Conservation (phyloP, 2,329 filamentous ascomycete genomes). For the Colletotrichum phormii region DNA sequence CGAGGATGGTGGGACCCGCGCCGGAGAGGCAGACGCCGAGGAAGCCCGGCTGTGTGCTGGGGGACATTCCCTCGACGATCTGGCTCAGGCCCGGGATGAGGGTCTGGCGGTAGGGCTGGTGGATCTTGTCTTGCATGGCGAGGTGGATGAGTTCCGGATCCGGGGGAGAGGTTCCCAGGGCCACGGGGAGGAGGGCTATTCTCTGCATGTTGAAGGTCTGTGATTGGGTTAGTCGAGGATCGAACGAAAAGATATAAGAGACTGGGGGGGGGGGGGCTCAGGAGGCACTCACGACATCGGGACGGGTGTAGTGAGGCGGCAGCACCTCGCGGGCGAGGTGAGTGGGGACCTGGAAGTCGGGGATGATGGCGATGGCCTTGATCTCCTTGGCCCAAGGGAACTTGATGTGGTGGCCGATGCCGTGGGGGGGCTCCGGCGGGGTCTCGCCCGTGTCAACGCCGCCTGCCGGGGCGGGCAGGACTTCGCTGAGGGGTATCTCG, state of each 20-base stretch:
- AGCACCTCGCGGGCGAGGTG: slow-evolving; percentile 89
- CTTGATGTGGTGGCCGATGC: slow-evolving; percentile 96
- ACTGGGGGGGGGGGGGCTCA: slow-evolving; percentile 38
- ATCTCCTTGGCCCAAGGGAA: slow-evolving; percentile 95
- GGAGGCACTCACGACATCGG: slow-evolving; percentile 78
- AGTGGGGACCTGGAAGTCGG: slow-evolving; percentile 95
- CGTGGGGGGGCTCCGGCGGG: slow-evolving; percentile 88
- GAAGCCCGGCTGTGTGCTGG: slow-evolving; percentile 85
- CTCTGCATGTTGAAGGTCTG: slow-evolving; percentile 92
- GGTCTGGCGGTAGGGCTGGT: slow-evolving; percentile 93
- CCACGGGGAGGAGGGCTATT: slow-evolving; percentile 89
- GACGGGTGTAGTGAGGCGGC: slow-evolving; percentile 80
- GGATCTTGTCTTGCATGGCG: slow-evolving; percentile 98
- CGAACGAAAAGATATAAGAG: not conserved
- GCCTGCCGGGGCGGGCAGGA: slow-evolving; percentile 89
- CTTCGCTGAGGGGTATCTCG: slow-evolving; percentile 94
- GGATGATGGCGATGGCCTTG: slow-evolving; percentile 96
- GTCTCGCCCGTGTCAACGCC: slow-evolving; percentile 89
- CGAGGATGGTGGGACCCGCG: slow-evolving; percentile 93
- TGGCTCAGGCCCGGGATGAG: slow-evolving; percentile 93
- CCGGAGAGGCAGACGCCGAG: slow-evolving; percentile 95
- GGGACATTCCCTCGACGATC: slow-evolving; percentile 91
- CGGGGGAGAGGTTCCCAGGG: slow-evolving; percentile 88
- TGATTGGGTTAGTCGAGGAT: not conserved
- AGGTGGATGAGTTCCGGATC: slow-evolving; percentile 95